Conservation (phyloP, 2,329 filamentous ascomycete species). For the Talaromyces sp. region DNA sequence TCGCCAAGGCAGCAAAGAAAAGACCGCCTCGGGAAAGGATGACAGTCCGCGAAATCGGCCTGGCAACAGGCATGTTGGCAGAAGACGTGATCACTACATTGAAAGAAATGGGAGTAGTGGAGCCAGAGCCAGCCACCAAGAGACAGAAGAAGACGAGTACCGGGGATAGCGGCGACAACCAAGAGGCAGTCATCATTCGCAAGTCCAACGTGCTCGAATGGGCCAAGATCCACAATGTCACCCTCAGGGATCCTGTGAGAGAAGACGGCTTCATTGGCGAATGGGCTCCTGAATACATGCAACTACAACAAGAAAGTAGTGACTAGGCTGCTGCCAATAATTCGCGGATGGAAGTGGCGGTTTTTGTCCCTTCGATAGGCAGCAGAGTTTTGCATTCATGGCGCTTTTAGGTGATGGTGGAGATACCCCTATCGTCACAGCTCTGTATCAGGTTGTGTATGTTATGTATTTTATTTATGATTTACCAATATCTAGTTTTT, state of each 20-base stretch:
- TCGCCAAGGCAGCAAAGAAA: constrained; percentile 38
- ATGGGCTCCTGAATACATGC: constrained; percentile 47
- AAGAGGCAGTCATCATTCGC: constrained; percentile 43
- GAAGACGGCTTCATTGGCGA: constrained; percentile 68
- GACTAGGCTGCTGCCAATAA: not conserved
- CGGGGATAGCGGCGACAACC: constrained; percentile 15
- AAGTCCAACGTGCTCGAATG: constrained; percentile 61
- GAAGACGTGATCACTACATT: constrained; percentile 79
- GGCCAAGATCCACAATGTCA: constrained; percentile 58
- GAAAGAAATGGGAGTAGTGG: constrained; percentile 71
- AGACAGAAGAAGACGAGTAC: constrained; percentile 43
- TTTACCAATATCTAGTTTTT: not conserved
- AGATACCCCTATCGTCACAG: not conserved
- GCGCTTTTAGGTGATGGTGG: not conserved
- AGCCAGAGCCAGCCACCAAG: constrained; percentile 46
- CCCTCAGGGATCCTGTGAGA: constrained; percentile 63
- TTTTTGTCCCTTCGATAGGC: constrained; percentile 4
- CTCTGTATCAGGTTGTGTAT: not conserved
- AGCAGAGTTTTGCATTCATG: constrained; percentile 7
- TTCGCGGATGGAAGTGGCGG: not conserved
- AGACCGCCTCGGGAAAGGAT: constrained; percentile 45
- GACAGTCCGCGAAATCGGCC: constrained; percentile 66
- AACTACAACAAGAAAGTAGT: constrained; percentile 21
- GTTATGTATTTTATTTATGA: not conserved
- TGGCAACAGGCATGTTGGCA: constrained; percentile 73